Base-by-base conservation (phyloP, 768 basidiomycete species). In the Rhodocollybia butyracea region DNA sequence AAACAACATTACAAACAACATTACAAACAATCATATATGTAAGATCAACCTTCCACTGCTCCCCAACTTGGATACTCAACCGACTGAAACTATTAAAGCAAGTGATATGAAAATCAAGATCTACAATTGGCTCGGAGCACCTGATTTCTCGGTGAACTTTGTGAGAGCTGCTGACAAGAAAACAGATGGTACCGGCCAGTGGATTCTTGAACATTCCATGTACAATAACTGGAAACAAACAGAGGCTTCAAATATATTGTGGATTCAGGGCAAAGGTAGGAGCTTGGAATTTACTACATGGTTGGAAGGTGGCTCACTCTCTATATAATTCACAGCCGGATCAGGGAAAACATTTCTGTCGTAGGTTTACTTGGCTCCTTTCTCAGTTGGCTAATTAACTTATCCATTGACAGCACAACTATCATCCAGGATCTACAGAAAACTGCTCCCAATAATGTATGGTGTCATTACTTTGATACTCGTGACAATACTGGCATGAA, bases 401-500 rank as follows among this genome's bases (percentile, higher is more conserved):
- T 46, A 11, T 27, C 45, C n/a, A 21, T 1, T n/a, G n/a, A 43
- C 19, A 32, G 27, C 13, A 21, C 31, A 22, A 17, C 34, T 5
- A 19, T 36, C 3, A 30, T 48, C 17, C 17, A 48, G 34, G 3
- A 48, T 24, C 31, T 48, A 10, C 26, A 48, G 34, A 26, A n/a
- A 48, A 2, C 17, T 6, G 12, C 17, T 6, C 17, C 17, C 21
- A 15, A 17, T 32, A 12, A n/a, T 19, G n/a, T 31, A 11, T 31
- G 15, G 17, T 48, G 34, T 36, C 47, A 48, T 24, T 48, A 48
- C n/a, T 48, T 48, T 48, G 47, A 48, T 34, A n/a, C 13, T n/a
- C 34, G 47, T 48, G 47, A 48, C 22, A 48, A 48, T 21, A n/a
- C 47, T 32, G 34, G 34, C 11, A 12, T 5, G 13, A 48, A 17